These are phyloP conservation scores for Xylaria nigripes DNA, from an alignment of 495 filamentous ascomycete genomes.

Conservation along the genomic window DNA sequence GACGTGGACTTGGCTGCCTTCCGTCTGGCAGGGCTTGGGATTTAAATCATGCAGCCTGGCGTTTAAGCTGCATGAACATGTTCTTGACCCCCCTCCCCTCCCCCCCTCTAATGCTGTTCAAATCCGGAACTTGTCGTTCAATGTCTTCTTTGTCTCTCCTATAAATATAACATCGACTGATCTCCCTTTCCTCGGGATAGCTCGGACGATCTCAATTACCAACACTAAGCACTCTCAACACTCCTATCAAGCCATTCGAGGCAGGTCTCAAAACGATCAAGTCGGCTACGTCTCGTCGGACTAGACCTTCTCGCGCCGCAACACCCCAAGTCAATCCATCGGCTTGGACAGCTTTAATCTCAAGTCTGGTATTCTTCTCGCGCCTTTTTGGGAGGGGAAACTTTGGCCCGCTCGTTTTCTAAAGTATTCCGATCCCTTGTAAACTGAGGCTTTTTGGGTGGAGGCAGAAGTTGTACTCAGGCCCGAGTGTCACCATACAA, in stretches of 20 bases:
- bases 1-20: constrained; percentile 3
- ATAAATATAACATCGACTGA: constrained; percentile 4
- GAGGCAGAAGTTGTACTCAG: constrained; percentile 4
- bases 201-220: constrained; percentile 1
- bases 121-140: background rate
- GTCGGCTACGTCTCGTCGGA: background rate
- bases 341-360: background rate
- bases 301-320: background rate
- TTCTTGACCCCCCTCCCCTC: background rate
- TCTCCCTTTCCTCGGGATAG: constrained; percentile 5
- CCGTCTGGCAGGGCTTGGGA: background rate
- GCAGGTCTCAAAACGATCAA: background rate
- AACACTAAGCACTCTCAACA: constrained; percentile 7
- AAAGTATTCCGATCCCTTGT: background rate
- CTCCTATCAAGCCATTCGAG: background rate
- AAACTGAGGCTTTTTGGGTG: background rate
- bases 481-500: background rate
- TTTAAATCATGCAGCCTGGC: background rate
- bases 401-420: background rate
- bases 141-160: constrained; percentile 6
- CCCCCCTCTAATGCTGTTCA: background rate
- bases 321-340: background rate
- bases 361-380: background rate
- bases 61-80: constrained; percentile 1
- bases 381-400: background rate